These are phyloP conservation scores for Fagopyrum tataricum DNA, from an alignment of 148 eudicot species.

Conservation along the genomic window DNA sequence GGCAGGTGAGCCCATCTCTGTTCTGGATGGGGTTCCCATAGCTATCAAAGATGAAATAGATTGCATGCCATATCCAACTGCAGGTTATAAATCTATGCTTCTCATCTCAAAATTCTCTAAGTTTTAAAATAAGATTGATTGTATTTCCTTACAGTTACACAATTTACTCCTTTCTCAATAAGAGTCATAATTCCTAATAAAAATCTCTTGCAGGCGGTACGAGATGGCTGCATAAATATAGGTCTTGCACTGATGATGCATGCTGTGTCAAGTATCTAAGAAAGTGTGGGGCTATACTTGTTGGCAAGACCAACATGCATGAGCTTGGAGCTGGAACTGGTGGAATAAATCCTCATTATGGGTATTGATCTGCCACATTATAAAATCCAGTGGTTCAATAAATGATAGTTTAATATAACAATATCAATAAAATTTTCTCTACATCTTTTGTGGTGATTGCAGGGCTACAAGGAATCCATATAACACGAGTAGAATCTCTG, in stretches of 20 bases:
- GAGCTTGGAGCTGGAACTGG: conserved; percentile 97
- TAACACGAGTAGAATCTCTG: conserved; percentile 46
- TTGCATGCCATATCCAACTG: conserved; percentile 92
- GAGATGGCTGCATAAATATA: conserved; percentile 78
- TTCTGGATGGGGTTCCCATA: conserved; percentile 84
- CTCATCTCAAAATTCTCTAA: too few relatives aligned
- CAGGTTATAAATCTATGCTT: conserved; percentile 38
- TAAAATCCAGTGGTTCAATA: not conserved
- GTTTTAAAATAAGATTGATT: too few relatives aligned
- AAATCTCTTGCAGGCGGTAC: conserved; percentile 58
- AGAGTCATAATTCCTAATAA: not conserved
- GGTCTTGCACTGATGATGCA: conserved; percentile 74
- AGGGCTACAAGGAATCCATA: conserved; percentile 88
- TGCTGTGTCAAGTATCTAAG: conserved; percentile 65
- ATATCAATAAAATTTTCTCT: too few relatives aligned
- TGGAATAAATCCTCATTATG: conserved; percentile 98
- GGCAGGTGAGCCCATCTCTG: conserved; percentile 76
- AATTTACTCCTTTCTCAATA: not conserved
- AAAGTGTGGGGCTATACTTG: conserved; percentile 78
- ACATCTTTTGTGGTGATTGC: not conserved
- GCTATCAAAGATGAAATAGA: conserved; percentile 96
- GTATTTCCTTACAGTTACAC: not conserved
- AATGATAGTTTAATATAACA: too few relatives aligned
- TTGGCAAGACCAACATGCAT: conserved; percentile 99
- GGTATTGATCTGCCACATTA: conserved; percentile 29